phyloP scores from a whole-genome alignment of 2,329 filamentous ascomycete species.

The Apiospora arundinis region DNA sequence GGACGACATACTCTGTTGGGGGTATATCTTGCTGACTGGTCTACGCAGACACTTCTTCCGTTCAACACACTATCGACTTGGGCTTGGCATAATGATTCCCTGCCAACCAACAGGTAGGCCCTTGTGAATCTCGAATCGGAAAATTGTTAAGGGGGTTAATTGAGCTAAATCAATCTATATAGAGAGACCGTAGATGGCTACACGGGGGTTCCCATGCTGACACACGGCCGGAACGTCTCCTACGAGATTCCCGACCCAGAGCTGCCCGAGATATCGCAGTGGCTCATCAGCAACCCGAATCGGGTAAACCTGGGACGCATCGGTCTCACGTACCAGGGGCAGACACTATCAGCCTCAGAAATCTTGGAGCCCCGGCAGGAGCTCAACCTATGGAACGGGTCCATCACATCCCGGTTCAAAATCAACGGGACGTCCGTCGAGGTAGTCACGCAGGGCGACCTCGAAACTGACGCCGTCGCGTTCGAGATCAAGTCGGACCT shows the following conservation, averaged over 20 bases:
- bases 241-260: conserved; percentile 46
- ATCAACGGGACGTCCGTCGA: conserved; percentile 40
- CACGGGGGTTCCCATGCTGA: conserved; percentile 40
- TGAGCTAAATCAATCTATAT: too few species aligned
- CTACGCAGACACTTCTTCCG: conserved; percentile 34
- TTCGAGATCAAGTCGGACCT: conserved; percentile 46
- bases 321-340: conserved; percentile 44
- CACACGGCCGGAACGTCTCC: conserved; percentile 45
- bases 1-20: not conserved
- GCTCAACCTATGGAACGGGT: conserved; percentile 45
- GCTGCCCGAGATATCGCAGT: conserved; percentile 50
- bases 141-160: not conserved
- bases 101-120: conserved; percentile 45
- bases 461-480: conserved; percentile 45
- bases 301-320: conserved; percentile 51
- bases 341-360: conserved; percentile 36
- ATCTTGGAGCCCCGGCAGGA: conserved; percentile 43
- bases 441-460: conserved; percentile 46
- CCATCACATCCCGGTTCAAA: conserved; percentile 46
- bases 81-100: conserved; percentile 39
- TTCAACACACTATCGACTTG: conserved; percentile 39
- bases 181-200: conserved; percentile 41
- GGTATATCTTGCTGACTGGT: not conserved
- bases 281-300: conserved; percentile 58
- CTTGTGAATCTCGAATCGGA: not conserved